Base-by-base conservation (phyloP, 257 asterid genomes). In the Sherardia arvensis region DNA sequence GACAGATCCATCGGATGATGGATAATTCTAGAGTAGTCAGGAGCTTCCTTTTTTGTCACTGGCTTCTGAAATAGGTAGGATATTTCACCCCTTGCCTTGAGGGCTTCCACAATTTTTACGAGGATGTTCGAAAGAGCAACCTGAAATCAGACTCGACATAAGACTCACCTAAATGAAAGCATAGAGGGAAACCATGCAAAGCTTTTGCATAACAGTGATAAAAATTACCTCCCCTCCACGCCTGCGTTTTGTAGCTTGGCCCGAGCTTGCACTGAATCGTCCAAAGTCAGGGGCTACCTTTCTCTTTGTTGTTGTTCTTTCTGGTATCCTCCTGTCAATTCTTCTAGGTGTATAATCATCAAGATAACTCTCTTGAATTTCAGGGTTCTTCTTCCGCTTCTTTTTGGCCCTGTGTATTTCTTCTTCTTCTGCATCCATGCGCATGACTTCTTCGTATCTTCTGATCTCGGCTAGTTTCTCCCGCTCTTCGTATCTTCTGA, bases 361-460 rank as follows among this genome's bases (percentile, higher is more conserved):
- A 49, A 80, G 68, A 85, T 82, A 87, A 26, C 84, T 85, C 62
- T 80, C 91, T 73, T 75, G 84, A 18, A 74, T 69, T 69, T 85
- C 94, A 55, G 73, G 80, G 74, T 73, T 84, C 65, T 84, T 86
- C 86, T 87, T 84, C 79, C 79, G 81, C 78, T 85, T 85, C 62
- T 89, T 87, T 65, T 67, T 81, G 47, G 84, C 96, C 78, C 78
- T 85, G 61, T 71, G 82, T 32, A 72, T 85, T 58, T 85, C 95
- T 74, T 92, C 99, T 78, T 92, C 99, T 76, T 90, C 97, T 72
- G 96, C 84, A 74, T 93, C 99, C 78, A 82, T 80, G 47, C 94
- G 83, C 64, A 93, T 84, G 62, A 72, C 78, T 64, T 85, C 94
- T 73, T 87, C 81, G 73, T 82, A 93, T 66, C 84, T 80, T 72